These are phyloP conservation scores for Papiliotrema nemorosa DNA, from an alignment of 1,284 basidiomycete species.

Conservation along the genomic window DNA sequence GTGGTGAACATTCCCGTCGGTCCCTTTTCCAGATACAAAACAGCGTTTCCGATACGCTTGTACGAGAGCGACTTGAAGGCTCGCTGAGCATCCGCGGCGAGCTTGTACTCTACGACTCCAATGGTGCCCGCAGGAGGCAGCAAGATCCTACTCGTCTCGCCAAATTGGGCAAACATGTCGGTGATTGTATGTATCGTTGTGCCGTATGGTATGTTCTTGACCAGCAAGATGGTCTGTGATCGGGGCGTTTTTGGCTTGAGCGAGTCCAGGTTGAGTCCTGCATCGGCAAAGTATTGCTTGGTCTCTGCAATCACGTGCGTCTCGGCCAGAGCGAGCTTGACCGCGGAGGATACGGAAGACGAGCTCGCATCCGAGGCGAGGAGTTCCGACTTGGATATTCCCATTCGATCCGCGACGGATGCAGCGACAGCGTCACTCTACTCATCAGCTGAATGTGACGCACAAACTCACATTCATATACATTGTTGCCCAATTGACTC, in stretches of 20 bases:
- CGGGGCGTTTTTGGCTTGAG: conserved; percentile 54
- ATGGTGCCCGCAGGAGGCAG: conserved; percentile 92
- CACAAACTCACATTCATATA: conserved; percentile 87
- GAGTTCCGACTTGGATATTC: conserved; percentile 79
- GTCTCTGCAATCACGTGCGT: conserved; percentile 95
- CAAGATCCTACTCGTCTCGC: conserved; percentile 69
- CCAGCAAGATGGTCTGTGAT: conserved; percentile 79
- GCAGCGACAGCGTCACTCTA: conserved; percentile 85
- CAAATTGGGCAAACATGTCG: conserved; percentile 75
- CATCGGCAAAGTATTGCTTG: conserved; percentile 74
- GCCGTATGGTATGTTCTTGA: conserved; percentile 96
- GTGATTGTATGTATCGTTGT: conserved; percentile 71
- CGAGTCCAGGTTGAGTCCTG: conserved; percentile 54
- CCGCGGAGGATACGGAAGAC: conserved; percentile 57
- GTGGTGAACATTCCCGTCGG: conserved; percentile 71
- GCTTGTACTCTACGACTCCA: conserved; percentile 83
- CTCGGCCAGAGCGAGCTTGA: conserved; percentile 92
- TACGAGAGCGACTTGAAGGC: conserved; percentile 84
- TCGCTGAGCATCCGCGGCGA: conserved; percentile 64
- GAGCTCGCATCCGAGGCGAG: conserved; percentile 56
- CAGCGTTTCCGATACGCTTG: conserved; percentile 78
- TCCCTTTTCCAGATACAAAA: conserved; percentile 91
- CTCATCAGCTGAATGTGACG: neutral
- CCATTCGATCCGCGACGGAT: conserved; percentile 76
- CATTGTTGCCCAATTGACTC: conserved; percentile 93